Conservation (phyloP, 2,329 filamentous ascomycete species). For the Aspergillus latus region DNA sequence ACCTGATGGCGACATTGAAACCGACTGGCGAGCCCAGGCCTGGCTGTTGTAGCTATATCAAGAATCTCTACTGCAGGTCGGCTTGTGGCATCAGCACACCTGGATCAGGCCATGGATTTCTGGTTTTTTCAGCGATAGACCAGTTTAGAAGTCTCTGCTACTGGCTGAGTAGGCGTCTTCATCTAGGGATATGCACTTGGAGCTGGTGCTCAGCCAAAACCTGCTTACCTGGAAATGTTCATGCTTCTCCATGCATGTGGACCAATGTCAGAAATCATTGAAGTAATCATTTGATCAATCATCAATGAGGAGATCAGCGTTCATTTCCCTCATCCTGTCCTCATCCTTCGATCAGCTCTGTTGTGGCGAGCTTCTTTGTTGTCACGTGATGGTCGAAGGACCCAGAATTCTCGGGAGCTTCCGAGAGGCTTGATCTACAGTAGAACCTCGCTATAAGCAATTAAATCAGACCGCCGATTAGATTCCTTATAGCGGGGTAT, state of each 20-base stretch:
- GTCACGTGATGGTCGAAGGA: constrained; percentile 28
- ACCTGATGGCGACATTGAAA: background rate
- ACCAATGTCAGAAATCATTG: background rate
- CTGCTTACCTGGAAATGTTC: background rate
- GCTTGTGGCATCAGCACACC: background rate
- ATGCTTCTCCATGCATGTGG: background rate
- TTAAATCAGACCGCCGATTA: too few relatives aligned
- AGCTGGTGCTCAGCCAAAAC: background rate
- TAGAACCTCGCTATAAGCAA: too few relatives aligned
- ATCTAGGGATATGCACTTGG: background rate
- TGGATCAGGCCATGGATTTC: background rate
- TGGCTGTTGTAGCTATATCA: background rate
- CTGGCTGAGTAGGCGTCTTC: background rate
- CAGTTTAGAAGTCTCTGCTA: background rate
- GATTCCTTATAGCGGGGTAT: too few relatives aligned
- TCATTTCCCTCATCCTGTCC: background rate
- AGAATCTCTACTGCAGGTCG: background rate
- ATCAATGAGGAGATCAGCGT: background rate
- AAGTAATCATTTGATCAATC: background rate
- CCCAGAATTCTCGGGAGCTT: constrained; percentile 23
- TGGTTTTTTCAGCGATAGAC: background rate
- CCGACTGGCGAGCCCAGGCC: background rate
- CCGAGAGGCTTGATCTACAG: constrained; percentile 1
- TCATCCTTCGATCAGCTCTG: background rate
- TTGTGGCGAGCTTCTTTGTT: background rate